Conservation (phyloP, 2,329 filamentous ascomycete genomes). For the Sporothrix euskadiensis region DNA sequence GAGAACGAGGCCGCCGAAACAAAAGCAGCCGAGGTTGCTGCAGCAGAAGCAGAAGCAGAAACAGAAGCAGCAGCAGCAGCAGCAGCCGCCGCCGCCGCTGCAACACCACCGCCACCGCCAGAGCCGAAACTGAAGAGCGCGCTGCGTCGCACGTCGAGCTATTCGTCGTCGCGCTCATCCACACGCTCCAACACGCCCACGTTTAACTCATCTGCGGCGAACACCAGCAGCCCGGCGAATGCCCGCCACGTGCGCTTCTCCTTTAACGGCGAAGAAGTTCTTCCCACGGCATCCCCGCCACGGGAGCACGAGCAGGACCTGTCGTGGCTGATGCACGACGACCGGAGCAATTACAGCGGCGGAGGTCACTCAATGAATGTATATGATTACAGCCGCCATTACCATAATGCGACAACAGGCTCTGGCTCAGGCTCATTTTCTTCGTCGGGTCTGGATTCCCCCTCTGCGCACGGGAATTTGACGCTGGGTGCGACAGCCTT, state of each 20-base stretch:
- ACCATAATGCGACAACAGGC: constrained; percentile 1
- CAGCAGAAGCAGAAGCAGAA: background rate
- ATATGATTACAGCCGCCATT: constrained; percentile 11
- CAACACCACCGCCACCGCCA: constrained; percentile 29
- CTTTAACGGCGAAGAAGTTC: constrained; percentile 60
- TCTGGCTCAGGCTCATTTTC: background rate
- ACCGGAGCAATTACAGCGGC: background rate
- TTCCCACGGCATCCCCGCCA: constrained; percentile 59
- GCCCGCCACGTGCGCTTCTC: constrained; percentile 61
- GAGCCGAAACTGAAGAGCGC: constrained; percentile 56
- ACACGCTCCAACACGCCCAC: constrained; percentile 12
- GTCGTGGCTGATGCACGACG: constrained; percentile 30
- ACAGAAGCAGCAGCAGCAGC: background rate
- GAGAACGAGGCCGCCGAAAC: background rate
- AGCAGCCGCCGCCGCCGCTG: background rate
- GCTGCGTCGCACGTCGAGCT: constrained; percentile 57
- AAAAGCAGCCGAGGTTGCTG: background rate
- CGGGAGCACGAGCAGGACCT: constrained; percentile 22
- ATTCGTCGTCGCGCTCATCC: constrained; percentile 37
- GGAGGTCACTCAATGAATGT: background rate
- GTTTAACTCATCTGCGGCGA: constrained; percentile 31
- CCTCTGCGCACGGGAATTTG: background rate
- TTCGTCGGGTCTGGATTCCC: background rate
- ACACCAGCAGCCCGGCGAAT: constrained; percentile 38
- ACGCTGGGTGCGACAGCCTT: background rate